Percentiles rank a stretch among this genome's conserved stretches.
Evolutionary conservation across 2,329 filamentous ascomycete genomes (phyloP).

Genomic region (Ceratocystis colombiana): DNA sequence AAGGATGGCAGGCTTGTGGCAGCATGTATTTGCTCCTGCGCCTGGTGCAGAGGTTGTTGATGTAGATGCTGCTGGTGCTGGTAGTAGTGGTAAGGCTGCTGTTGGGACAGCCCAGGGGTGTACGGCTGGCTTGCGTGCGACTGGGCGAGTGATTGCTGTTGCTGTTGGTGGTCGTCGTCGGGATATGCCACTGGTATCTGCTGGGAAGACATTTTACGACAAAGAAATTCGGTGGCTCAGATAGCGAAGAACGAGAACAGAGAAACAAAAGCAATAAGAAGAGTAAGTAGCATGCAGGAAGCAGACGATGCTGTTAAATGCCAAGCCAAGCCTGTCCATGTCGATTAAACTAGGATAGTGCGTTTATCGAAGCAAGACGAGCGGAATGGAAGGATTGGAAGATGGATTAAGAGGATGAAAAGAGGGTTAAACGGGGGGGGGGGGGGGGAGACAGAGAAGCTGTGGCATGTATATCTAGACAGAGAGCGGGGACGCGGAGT

Average conservation of each 20-base stretch:
- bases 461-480: not conserved
- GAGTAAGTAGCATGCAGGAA: not conserved
- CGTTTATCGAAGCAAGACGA: not conserved
- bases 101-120: too few species aligned
- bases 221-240: not conserved
- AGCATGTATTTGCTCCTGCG: too few species aligned
- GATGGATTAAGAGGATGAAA: not conserved
- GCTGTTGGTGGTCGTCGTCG: not conserved
- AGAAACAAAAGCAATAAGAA: constrained; percentile 15
- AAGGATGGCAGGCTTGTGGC: too few species aligned
- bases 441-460: not conserved
- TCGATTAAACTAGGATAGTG: not conserved
- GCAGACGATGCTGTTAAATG: constrained; percentile 4
- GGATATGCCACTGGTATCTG: not conserved
- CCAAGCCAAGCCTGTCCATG: not conserved
- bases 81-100: too few species aligned
- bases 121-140: too few species aligned
- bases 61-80: not conserved
- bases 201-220: constrained; percentile 9
- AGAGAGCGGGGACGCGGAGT: not conserved
- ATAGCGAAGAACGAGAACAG: constrained; percentile 4
- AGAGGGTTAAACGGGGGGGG: not conserved
- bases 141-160: not conserved
- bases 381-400: not conserved
- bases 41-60: not conserved